Percentiles rank a stretch among this genome's conserved stretches.
Conservation (phyloP, 1,284 basidiomycete genomes). For the Xerocomus minutiporus region DNA sequence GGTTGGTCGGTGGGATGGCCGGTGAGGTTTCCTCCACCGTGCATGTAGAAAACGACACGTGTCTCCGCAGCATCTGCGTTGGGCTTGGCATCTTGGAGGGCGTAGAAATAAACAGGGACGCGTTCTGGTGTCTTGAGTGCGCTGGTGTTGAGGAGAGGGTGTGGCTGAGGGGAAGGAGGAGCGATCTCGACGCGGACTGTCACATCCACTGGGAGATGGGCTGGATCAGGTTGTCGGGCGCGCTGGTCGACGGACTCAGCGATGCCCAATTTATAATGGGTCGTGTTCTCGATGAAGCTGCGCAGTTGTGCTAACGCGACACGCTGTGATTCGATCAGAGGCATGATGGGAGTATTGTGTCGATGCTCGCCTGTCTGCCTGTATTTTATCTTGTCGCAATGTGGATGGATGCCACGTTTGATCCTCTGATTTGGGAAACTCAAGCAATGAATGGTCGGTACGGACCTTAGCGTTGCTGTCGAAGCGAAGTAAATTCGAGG, state of each 20-base stretch:
- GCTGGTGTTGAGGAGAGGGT: constrained; percentile 8
- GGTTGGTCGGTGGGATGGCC: constrained; percentile 7
- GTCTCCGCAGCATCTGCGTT: neutral
- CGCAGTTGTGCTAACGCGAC: neutral
- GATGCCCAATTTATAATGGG: neutral
- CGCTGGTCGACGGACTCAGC: constrained; percentile 22
- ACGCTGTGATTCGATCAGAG: neutral
- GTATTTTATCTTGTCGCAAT: neutral
- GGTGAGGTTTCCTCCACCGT: constrained; percentile 15
- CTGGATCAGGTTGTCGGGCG: constrained; percentile 4
- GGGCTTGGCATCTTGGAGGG: neutral
- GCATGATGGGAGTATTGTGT: neutral
- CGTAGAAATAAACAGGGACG: constrained; percentile 22
- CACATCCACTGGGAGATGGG: constrained; percentile 16
- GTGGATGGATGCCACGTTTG: too few species aligned
- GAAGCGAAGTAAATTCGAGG: too few species aligned
- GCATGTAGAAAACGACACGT: constrained; percentile 16
- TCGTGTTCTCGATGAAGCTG: neutral
- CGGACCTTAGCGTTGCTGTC: too few species aligned
- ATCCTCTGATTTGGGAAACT: too few species aligned
- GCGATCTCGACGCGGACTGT: constrained; percentile 19
- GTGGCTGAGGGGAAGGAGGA: constrained; percentile 10
- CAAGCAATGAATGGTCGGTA: too few species aligned
- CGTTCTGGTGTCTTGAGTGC: constrained; percentile 17
- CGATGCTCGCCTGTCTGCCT: neutral